Base-by-base conservation (phyloP, 1,284 basidiomycete genomes). In the Irpex sp. region DNA sequence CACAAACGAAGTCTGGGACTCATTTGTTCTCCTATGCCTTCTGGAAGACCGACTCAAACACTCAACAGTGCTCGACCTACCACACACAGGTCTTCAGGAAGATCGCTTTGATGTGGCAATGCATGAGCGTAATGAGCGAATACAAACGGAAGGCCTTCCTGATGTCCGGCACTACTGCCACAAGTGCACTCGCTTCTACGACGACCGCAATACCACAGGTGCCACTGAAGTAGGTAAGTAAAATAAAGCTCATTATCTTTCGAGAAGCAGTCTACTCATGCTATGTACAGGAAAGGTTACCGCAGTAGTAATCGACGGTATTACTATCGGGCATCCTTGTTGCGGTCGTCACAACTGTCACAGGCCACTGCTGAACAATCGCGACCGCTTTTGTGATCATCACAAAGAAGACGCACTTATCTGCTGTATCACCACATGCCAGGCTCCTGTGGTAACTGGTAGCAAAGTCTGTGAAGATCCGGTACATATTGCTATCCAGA, bases 1-100 rank as follows among this genome's bases (percentile, higher is more conserved):
- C 0, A 64, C 62, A 7, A 64, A 71, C 12, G 67, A 74, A 45
- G 67, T 76, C 0, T 74, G 72, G 71, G 69, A 74, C 57, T 63
- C 66, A 1, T 76, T 76, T 60, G 56, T 68, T 12, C 60, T 72
- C 2, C 61, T 65, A 18, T 57, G 62, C 2, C 65, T 75, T 2
- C 65, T 73, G 3, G 56, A 72, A 2, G 66, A 73, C 48, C 61
- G 63, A 33, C 2, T 59, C 1, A 52, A 57, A 3, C 63, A 61
- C 1, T 56, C 33, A 1, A 57, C 58, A 1, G 39, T 57, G 14
- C 68, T 75, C 1, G 14, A 59, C 5, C 51, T 75, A 2, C 51
- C 57, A 36, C 48, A 62, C 45, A 18, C 18, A 8, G 61, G 57
- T 6, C n/a, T 28, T 4, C 57, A 58, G 6, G n/a, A 48, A 19